Evolutionary conservation across 1,139 yeast species (phyloP).

Genomic region (Saccharomycopsis crataegensis): DNA sequence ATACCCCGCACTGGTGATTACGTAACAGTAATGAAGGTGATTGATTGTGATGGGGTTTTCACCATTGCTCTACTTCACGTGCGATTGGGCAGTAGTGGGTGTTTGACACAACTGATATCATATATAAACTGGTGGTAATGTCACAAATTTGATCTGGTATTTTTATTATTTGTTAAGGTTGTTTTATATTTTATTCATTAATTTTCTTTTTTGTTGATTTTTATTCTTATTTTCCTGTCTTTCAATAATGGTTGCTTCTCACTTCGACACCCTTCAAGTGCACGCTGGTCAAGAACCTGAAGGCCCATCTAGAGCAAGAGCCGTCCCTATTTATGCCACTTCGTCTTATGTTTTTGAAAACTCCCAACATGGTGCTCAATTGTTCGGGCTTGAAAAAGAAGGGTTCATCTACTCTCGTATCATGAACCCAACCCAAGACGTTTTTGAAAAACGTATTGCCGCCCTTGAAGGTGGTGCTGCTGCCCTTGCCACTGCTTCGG

Average conservation of each 20-base stretch:
- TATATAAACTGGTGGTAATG: too few species aligned
- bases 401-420: slow-evolving; percentile 87
- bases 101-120: too few species aligned
- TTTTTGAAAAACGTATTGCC: slow-evolving; percentile 85
- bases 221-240: too few species aligned
- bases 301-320: slow-evolving; percentile 64
- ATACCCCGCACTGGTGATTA: too few species aligned
- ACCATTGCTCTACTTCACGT: too few species aligned
- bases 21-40: too few species aligned
- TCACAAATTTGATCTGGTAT: too few species aligned
- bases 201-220: too few species aligned
- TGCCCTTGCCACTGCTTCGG: slow-evolving; percentile 86
- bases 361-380: slow-evolving; percentile 86
- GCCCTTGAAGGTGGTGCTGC: slow-evolving; percentile 90
- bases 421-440: slow-evolving; percentile 88
- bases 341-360: slow-evolving; percentile 80
- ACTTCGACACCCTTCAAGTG: slow-evolving; percentile 85
- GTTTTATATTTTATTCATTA: too few species aligned
- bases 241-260: slow-evolving; percentile 35
- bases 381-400: slow-evolving; percentile 74
- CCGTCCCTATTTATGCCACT: slow-evolving; percentile 88
- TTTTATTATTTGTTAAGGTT: too few species aligned
- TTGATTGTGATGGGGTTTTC: too few species aligned
- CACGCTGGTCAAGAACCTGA: slow-evolving; percentile 83
- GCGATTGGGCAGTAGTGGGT: too few species aligned